phyloP scores from a whole-genome alignment of 345 rosid genomes.

The Durio zibethinus region DNA sequence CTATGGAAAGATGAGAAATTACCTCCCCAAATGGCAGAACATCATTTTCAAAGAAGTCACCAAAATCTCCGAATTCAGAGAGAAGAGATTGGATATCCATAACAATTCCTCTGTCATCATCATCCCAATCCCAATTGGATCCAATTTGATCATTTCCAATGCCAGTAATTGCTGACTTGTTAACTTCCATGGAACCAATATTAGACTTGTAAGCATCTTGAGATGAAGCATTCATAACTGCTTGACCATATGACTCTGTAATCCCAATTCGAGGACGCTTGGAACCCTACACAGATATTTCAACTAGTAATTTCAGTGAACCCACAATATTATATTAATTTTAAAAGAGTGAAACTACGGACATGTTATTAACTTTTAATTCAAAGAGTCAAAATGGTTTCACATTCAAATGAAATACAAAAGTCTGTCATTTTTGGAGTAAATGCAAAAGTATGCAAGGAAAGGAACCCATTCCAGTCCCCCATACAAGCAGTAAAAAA shows the following conservation, averaged over 20 bases:
- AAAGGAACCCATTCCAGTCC: not conserved
- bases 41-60: conserved; percentile 94
- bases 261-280: conserved; percentile 78
- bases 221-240: conserved; percentile 42
- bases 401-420: not conserved
- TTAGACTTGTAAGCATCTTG: conserved; percentile 50
- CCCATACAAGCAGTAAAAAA: not conserved
- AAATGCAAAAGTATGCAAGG: not conserved
- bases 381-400: not conserved
- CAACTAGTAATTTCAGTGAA: not conserved
- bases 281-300: conserved; percentile 56
- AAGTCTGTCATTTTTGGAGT: not conserved
- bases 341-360: not conserved
- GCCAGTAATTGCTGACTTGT: conserved; percentile 55
- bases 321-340: not conserved
- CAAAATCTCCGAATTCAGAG: conserved; percentile 98
- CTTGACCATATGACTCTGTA: conserved; percentile 67
- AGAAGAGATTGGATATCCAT: conserved; percentile 96
- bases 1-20: conserved; percentile 21
- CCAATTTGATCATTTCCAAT: conserved; percentile 67
- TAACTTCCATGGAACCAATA: conserved; percentile 55
- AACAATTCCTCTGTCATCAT: conserved; percentile 78
- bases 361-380: not conserved
- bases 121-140: conserved; percentile 89
- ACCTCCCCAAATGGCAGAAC: conserved; percentile 98